Conservation (phyloP, 2,329 filamentous ascomycete genomes). For the Diaporthe citri region DNA sequence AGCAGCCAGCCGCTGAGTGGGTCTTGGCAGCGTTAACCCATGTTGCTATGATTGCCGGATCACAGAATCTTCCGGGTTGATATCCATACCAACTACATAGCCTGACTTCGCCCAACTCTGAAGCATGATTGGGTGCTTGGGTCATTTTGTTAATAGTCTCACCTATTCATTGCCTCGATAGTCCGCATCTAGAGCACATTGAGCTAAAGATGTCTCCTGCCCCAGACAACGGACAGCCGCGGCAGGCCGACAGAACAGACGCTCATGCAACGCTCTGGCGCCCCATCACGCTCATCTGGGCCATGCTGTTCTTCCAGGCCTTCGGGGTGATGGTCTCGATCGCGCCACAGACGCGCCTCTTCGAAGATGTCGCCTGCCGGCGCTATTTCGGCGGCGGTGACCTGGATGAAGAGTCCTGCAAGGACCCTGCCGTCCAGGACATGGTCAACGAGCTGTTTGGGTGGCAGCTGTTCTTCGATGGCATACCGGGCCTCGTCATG, state of each 20-base stretch:
- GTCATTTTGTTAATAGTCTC: neutral
- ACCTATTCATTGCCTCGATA: neutral
- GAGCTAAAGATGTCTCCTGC: neutral
- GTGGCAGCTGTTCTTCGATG: constrained; percentile 19
- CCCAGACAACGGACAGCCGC: neutral
- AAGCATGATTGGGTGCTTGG: neutral
- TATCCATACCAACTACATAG: neutral
- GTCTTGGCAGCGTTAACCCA: neutral
- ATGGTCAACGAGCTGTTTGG: constrained; percentile 8
- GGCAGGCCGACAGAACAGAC: neutral
- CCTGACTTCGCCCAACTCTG: neutral
- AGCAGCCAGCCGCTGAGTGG: neutral
- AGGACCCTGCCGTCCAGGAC: constrained; percentile 14
- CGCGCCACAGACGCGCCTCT: constrained; percentile 19
- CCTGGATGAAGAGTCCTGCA: neutral
- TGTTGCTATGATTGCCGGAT: neutral
- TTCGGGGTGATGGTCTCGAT: constrained; percentile 3
- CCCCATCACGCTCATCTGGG: constrained; percentile 11
- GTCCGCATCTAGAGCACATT: no score
- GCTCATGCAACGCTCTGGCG: neutral
- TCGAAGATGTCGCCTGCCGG: constrained; percentile 9
- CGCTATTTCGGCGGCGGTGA: neutral
- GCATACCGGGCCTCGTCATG: constrained; percentile 9
- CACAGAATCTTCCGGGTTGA: constrained; percentile 9
- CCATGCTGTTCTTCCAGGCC: constrained; percentile 14